Evolutionary conservation across 1,284 basidiomycete species (phyloP).

Genomic region (Athelia sp.): DNA sequence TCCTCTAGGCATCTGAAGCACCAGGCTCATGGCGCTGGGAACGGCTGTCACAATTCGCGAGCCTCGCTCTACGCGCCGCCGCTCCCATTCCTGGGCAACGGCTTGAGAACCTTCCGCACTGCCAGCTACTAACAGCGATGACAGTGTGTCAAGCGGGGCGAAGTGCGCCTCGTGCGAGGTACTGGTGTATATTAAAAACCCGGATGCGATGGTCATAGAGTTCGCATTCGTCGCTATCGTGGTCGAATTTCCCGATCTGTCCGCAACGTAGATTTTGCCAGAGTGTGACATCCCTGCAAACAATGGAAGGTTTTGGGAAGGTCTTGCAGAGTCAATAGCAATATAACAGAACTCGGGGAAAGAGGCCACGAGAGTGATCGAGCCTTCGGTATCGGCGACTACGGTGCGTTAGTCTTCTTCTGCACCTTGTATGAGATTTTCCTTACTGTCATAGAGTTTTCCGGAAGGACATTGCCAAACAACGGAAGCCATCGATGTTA

Average conservation of each 20-base stretch:
- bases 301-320: slow-evolving; percentile 21
- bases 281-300: slow-evolving; percentile 66
- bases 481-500: slow-evolving; percentile 25
- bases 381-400: slow-evolving; percentile 23
- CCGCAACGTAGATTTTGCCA: slow-evolving; percentile 57
- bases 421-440: slow-evolving; percentile 4
- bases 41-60: slow-evolving; percentile 83
- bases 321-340: slow-evolving; percentile 24
- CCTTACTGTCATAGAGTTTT: slow-evolving; percentile 47
- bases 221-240: slow-evolving; percentile 59
- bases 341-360: slow-evolving; percentile 62
- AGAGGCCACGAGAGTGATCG: slow-evolving; percentile 25
- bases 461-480: slow-evolving; percentile 51
- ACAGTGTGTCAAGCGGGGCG: slow-evolving; percentile 47
- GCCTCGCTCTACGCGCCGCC: slow-evolving; percentile 80
- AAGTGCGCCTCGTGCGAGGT: slow-evolving; percentile 82
- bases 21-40: slow-evolving; percentile 82
- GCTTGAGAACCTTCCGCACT: slow-evolving; percentile 21
- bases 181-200: slow-evolving; percentile 86
- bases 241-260: slow-evolving; percentile 11
- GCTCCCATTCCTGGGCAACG: slow-evolving; percentile 53
- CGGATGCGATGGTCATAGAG: slow-evolving; percentile 78
- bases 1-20: slow-evolving; percentile 97
- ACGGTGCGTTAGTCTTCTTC: slow-evolving; percentile 13
- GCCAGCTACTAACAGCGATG: slow-evolving; percentile 18